Base-by-base conservation (phyloP, 306 rosid species). In the Begonia peltatifolia region DNA sequence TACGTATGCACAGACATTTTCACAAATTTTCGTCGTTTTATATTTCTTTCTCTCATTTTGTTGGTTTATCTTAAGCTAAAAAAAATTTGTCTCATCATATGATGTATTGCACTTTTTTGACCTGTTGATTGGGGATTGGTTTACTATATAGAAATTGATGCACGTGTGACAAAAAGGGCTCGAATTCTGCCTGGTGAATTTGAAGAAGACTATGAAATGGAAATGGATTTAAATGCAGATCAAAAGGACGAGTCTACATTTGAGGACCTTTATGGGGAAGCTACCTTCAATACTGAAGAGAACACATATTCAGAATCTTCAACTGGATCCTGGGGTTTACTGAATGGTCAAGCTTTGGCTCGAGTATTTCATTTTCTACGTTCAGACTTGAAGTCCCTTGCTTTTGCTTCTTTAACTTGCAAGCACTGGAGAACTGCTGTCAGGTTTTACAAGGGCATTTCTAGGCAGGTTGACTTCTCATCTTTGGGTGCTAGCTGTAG, bases 401-500 rank as follows among this genome's bases (percentile, higher is more conserved):
- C 62, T 50, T 68, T 75, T 54, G 93, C 95, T 60, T 79, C 99
- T 50, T 41, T 70, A 68, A 86, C 96, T 58, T 92, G 99, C 74
- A 81, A 79, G 74, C 96, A 72, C 63, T 92, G 99, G 99, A 81
- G 75, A 70, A 68, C 93, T 68, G 71, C 80, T 42, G 83, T 65
- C 72, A 50, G 62, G 59, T 86, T 92, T 69, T 92, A 83, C 62
- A 86, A 69, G 70, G 77, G 66, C 52, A 64, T 92, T 55, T 79
- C 96, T 55, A 77, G 74, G 59, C 88, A 92, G 68, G 74, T 81
- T 64, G 78, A 86, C 66, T 55, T 92, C 67, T 79, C 96, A 66
- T 77, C 72, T 65, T 62, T 92, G 60, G 95, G 94, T 53, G 70
- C 77, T 61, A 74, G 70, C 53, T 92, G 99, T 77, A 79, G 83